Evolutionary conservation across 2,329 filamentous ascomycete species (phyloP), one percentile per base, ranked within the genome.

Genomic region (Parastagonospora nodorum): DNA sequence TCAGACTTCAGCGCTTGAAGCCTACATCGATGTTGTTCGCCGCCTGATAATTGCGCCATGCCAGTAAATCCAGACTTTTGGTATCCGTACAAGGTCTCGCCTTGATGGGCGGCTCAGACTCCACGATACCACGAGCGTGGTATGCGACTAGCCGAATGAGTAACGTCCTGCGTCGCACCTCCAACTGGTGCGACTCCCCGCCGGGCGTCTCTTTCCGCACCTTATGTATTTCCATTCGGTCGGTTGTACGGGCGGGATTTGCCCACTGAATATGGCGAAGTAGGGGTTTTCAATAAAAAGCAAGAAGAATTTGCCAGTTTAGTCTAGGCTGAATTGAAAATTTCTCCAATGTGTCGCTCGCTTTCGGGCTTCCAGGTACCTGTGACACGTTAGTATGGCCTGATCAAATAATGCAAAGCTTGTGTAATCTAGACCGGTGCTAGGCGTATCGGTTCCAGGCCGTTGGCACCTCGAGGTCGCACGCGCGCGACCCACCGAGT

Each of bases 291-390:
- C 19, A 24, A 24, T 5, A 24, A 3, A 3, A 24, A 24, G 19
- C 19, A 24, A 24, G 19, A 24, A 24, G 19, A 24, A 33, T 16
- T 16, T 45, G 16, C 15, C 8, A 9, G 15, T 27, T 30, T 40
- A 14, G 44, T 31, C 29, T 24, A 24, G 19, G 51, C 53, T 68
- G 53, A 71, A 50, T 55, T 60, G 57, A 60, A 69, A 37, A 62
- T 64, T 43, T 71, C 56, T 48, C 70, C 70, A 56, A 73, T 70
- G 50, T 73, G 70, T 41, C 70, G 67, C 45, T 65, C 57, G 15
- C 51, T 61, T 14, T 73, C 68, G 30, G 70, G 70, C 45, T 73
- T 73, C 70, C 70, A 73, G 44, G 67, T 70, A 27, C 70, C 70
- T 73, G 37, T 47, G 36, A 14, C 41, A 45, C 48, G 61, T 73